Evolutionary conservation across 805 yeast species (phyloP).

Genomic region (Teunomyces stri): DNA sequence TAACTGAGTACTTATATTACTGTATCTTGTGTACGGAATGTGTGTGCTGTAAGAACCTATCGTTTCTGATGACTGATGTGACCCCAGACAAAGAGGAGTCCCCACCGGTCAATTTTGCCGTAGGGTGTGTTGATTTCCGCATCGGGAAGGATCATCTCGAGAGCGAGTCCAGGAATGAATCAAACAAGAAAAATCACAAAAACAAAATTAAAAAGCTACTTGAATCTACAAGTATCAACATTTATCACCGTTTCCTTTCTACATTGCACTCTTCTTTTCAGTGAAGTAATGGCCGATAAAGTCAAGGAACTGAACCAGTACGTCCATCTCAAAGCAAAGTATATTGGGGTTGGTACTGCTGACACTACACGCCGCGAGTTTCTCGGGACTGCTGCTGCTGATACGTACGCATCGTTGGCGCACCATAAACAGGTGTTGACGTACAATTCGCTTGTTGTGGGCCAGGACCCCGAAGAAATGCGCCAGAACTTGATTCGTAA

Average conservation of each 20-base stretch:
- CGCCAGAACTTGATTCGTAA: conserved; percentile 33
- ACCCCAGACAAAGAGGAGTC: conserved; percentile 5
- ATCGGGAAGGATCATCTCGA: background rate
- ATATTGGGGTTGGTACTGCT: conserved; percentile 74
- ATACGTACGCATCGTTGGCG: conserved; percentile 60
- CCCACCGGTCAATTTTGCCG: conserved; percentile 4
- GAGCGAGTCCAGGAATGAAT: no score
- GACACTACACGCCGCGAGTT: conserved; percentile 71
- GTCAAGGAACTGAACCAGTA: conserved; percentile 57
- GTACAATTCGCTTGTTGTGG: conserved; percentile 52
- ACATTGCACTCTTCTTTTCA: no score
- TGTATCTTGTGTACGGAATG: background rate
- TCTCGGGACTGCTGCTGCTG: conserved; percentile 62
- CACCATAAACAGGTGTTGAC: conserved; percentile 56
- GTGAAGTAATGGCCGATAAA: conserved; percentile 54
- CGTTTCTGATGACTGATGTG: background rate
- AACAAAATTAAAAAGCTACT: no score
- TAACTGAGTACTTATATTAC: background rate
- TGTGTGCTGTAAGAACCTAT: background rate
- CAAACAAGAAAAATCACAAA: no score
- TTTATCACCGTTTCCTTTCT: no score
- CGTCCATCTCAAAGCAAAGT: conserved; percentile 55
- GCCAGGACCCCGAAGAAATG: conserved; percentile 33
- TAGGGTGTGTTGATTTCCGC: conserved; percentile 1
- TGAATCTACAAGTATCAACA: no score